Evolutionary conservation across 1,284 basidiomycete species (phyloP).

Genomic region (Irpex rosettiformis): DNA sequence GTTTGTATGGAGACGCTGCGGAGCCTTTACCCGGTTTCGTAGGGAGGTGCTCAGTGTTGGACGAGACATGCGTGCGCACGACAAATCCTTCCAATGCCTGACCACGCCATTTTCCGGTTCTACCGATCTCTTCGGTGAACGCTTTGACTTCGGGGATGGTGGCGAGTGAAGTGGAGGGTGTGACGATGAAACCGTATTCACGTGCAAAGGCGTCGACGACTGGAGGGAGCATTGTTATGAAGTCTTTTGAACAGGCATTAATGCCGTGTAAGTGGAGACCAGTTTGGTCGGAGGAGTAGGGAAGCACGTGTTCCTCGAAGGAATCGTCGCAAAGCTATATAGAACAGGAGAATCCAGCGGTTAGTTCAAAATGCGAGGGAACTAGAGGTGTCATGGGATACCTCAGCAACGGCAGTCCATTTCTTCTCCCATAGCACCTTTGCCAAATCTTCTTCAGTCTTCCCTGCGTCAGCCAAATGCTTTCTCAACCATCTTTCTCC

Average conservation of each 20-base stretch:
- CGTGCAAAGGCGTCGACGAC: constrained; percentile 79
- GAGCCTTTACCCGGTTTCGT: constrained; percentile 26
- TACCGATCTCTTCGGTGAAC: constrained; percentile 71
- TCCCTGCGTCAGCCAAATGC: constrained; percentile 65
- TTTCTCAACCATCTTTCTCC: constrained; percentile 82
- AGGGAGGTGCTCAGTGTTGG: constrained; percentile 26
- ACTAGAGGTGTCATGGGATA: constrained; percentile 28
- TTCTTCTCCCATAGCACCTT: constrained; percentile 76
- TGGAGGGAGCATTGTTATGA: constrained; percentile 70
- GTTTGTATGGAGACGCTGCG: constrained; percentile 61
- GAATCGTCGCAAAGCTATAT: constrained; percentile 90
- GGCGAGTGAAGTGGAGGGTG: constrained; percentile 57
- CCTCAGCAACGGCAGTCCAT: constrained; percentile 91
- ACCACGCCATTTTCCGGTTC: constrained; percentile 77
- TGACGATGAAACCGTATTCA: constrained; percentile 91
- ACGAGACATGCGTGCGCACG: constrained; percentile 72
- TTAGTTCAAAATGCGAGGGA: background rate
- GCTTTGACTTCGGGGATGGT: constrained; percentile 67
- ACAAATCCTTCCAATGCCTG: constrained; percentile 96
- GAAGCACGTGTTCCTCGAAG: constrained; percentile 97
- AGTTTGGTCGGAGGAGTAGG: constrained; percentile 77
- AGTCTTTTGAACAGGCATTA: constrained; percentile 71
- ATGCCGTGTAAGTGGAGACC: constrained; percentile 95
- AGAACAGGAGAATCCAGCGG: background rate
- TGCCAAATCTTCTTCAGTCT: constrained; percentile 76